Base-by-base conservation (phyloP, 768 basidiomycete species). In the Tulasnella sp. region DNA sequence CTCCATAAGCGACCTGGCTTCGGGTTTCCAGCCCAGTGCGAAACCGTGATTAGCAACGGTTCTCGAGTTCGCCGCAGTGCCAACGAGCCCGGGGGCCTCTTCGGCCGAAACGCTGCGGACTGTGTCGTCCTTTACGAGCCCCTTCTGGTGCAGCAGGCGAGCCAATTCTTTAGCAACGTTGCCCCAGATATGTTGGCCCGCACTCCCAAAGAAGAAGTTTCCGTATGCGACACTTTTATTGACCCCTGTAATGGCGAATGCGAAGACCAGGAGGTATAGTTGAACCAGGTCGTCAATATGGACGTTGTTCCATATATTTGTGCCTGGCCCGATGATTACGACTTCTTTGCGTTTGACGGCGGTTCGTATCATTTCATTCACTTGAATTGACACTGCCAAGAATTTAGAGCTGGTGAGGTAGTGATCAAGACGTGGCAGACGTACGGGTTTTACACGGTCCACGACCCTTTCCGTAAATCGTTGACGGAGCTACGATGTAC, bases 371-470 rank as follows among this genome's bases (percentile, higher is more conserved):
- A 64, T 36, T 11, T 27, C 53, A 25, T 65, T 65, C 39, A 66
- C 48, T 49, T 66, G 65, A 41, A 61, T 61, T 15, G 66, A 65
- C 7, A 67, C 43, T 55, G 15, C 29, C 11, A 37, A 27, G 54
- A 12, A 42, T 37, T 37, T 37, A n/a, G 36, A 9, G 21, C 12
- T 49, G 46, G 50, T 40, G 11, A 40, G 15, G 25, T 8, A 11
- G 19, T 27, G 48, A 31, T 37, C 36, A 6, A 49, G 57, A 27
- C 25, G 23, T 34, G 29, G 50, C 23, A 34, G 40, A 54, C 52
- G 39, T 15, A 54, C 52, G 21, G 37, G 37, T 54, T 8, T 49
- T 35, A 32, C 52, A 39, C 6, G 59, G 59, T 6, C 59, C 59
- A 2, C 12, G n/a, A 9, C 55, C 54, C 3, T 31, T 57, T 14